Evolutionary conservation across 495 filamentous ascomycete species (phyloP).

Genomic region (Xylaria bambusicola): DNA sequence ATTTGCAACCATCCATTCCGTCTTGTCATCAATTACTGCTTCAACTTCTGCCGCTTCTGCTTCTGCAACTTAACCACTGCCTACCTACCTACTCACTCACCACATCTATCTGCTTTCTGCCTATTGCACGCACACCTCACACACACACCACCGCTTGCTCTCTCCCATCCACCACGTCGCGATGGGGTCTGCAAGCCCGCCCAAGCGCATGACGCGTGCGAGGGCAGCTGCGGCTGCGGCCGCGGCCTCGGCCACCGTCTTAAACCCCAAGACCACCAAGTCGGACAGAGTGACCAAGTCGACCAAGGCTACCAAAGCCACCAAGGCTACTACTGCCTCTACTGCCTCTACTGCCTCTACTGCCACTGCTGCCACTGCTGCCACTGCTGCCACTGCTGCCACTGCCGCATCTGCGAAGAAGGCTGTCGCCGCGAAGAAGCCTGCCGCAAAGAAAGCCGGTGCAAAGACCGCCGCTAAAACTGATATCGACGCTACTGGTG

Average conservation of each 20-base stretch:
- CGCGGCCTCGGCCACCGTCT: slow-evolving; percentile 39
- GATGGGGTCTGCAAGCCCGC: slow-evolving; percentile 49
- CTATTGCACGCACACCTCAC: too few species aligned
- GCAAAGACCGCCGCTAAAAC: not conserved
- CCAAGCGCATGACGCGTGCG: slow-evolving; percentile 62
- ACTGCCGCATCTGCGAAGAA: slow-evolving; percentile 3
- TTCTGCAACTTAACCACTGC: too few species aligned
- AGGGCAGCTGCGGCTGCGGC: slow-evolving; percentile 47
- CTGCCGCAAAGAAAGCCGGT: slow-evolving; percentile 5
- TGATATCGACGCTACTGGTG: too few species aligned
- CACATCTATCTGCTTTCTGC: too few species aligned
- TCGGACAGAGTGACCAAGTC: slow-evolving; percentile 17
- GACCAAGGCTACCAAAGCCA: not conserved
- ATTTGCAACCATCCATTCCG: too few species aligned
- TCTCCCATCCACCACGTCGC: slow-evolving; percentile 3
- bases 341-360: slow-evolving; percentile 11
- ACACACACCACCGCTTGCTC: too few species aligned
- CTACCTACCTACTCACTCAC: too few species aligned
- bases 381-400: not conserved
- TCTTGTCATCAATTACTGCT: too few species aligned
- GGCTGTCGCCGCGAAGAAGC: not conserved
- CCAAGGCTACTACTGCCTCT: not conserved
- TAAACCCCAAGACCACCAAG: slow-evolving; percentile 26
- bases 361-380: not conserved
- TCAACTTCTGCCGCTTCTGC: too few species aligned